phyloP scores from a whole-genome alignment of 2,329 filamentous ascomycete species.

The Rhinocladiella mackenziei region DNA sequence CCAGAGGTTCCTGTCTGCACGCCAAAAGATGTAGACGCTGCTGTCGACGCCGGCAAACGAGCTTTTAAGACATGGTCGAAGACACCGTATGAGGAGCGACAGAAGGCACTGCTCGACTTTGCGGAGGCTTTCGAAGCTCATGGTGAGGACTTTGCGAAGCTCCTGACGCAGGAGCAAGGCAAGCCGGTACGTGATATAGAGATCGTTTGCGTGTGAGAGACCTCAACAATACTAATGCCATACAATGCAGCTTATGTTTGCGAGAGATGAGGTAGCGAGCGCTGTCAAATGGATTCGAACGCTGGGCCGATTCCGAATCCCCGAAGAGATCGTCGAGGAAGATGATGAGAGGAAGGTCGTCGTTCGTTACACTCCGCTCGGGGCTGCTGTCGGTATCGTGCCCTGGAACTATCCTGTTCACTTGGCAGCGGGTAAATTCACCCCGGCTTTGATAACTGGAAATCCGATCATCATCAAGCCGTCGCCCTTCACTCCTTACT shows the following conservation, averaged over 20 bases:
- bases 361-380: constrained; percentile 47
- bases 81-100: constrained; percentile 37
- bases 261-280: constrained; percentile 3
- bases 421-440: constrained; percentile 45
- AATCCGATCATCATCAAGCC: constrained; percentile 56
- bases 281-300: constrained; percentile 10
- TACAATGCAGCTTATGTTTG: constrained; percentile 2
- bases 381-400: constrained; percentile 43
- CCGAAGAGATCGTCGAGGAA: constrained; percentile 45
- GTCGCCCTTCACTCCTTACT: constrained; percentile 36
- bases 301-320: constrained; percentile 25
- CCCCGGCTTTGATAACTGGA: constrained; percentile 55
- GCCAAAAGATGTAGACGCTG: constrained; percentile 48
- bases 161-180: constrained; percentile 50
- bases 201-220: no score
- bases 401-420: constrained; percentile 52
- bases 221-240: no score
- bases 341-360: constrained; percentile 43
- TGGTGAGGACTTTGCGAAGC: constrained; percentile 41
- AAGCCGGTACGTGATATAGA: constrained; percentile 49
- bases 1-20: constrained; percentile 50
- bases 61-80: constrained; percentile 50
- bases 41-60: constrained; percentile 46
- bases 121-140: constrained; percentile 41
- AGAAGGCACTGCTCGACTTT: constrained; percentile 38